Evolutionary conservation across 164 flowering plant genomes (phyloP), one percentile per base, ranked within the genome.

Genomic region (Hamamelis virginiana): DNA sequence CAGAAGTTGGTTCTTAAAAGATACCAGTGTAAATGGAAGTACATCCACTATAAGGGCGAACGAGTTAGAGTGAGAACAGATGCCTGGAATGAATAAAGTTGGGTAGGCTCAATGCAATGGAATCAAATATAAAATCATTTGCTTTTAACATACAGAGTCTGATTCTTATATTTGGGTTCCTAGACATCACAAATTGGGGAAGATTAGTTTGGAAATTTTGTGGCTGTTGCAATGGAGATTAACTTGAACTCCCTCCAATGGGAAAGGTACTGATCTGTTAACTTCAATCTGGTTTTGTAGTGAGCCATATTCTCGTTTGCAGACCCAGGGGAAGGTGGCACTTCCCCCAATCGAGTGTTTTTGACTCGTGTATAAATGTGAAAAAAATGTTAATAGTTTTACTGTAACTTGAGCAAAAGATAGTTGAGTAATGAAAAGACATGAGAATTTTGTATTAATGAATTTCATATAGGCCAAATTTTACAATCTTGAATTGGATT

Each of bases 21-120:
- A 69, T 90, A 96, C 71, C 79, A 53, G 43, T 55, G 74, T 67
- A 87, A 83, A 77, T 92, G 90, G 91, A 93, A 91, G 75, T 93
- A 90, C 73, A 76, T 90, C 46, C 91, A 86, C 72, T 92, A 86
- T 61, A 93, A 86, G 1, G 98, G 97, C n/a, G 95, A 93, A 76
- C 68, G 89, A n/a, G 91, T 85, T 28, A 82, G 83, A 80, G 90
- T 89, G 52, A 84, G 74, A 80, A 81, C 73, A 63, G 70, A 79
- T 61, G 26, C 44, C 6, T 68, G 67, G 72, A 72, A 59, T 6
- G 67, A 67, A 45, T 70, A 70, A 68, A 59, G 59, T 53, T 23
- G 25, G 1, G 38, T 23, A 6, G n/a, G 21, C 21, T n/a, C 18
- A 46, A 59, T 19, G 43, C 51, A 53, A 33, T 60, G 55, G 27